Evolutionary conservation across 306 rosid genomes (phyloP).

Genomic region (Pterocarpus macrocarpus): DNA sequence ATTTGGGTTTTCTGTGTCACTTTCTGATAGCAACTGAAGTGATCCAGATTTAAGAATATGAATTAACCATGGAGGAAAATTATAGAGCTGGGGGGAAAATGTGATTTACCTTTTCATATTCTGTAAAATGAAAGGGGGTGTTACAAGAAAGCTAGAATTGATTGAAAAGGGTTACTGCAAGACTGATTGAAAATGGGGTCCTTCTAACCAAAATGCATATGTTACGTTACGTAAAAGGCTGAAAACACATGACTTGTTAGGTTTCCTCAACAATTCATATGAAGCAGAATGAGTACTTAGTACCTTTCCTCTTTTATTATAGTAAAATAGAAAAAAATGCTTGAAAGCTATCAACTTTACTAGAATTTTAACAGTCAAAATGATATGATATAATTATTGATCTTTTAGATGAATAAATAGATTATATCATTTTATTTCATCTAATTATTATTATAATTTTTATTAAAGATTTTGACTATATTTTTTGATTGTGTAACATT

Average conservation of each 20-base stretch:
- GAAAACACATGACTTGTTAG: slow-evolving; percentile 27
- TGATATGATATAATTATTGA: too few relatives aligned
- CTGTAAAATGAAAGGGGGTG: neutral
- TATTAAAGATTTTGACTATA: too few relatives aligned
- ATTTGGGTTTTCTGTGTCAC: slow-evolving; percentile 22
- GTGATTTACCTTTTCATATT: neutral
- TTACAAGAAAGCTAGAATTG: slow-evolving; percentile 30
- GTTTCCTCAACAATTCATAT: slow-evolving; percentile 38
- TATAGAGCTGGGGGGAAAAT: neutral
- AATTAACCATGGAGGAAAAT: neutral
- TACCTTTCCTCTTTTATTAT: neutral
- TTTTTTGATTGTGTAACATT: too few relatives aligned
- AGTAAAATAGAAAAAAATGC: too few relatives aligned
- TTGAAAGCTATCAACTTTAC: too few relatives aligned
- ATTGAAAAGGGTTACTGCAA: slow-evolving; percentile 14
- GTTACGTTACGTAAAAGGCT: slow-evolving; percentile 30
- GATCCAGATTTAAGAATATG: neutral
- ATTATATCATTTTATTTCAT: too few relatives aligned
- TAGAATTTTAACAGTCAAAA: too few relatives aligned
- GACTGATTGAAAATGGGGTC: slow-evolving; percentile 32
- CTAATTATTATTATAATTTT: too few relatives aligned
- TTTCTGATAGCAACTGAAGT: slow-evolving; percentile 15
- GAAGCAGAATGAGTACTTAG: neutral
- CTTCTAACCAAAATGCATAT: neutral
- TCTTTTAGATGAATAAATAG: too few relatives aligned